Percentiles rank a stretch among this genome's conserved stretches.
Conservation (phyloP, 2,329 filamentous ascomycete genomes). For the Chrysoporthe cubensis region DNA sequence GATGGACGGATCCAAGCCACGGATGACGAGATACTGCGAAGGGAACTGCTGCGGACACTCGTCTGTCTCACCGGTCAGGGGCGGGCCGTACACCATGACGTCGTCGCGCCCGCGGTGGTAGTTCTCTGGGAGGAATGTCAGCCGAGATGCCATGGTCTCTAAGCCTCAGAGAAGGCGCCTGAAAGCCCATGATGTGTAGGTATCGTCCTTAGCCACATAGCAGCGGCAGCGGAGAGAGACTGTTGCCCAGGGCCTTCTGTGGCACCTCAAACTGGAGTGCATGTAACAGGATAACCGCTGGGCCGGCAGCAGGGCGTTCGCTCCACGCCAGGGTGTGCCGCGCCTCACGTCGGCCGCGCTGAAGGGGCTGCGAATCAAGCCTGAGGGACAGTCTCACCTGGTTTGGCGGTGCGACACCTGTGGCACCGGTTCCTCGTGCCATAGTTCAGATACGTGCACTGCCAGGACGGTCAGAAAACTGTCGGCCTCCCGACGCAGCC, state of each 20-base stretch:
- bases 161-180: neutral
- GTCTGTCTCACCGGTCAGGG: conserved; percentile 48
- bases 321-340: no score
- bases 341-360: neutral
- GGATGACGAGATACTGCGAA: conserved; percentile 77
- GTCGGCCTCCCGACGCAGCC: neutral
- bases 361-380: neutral
- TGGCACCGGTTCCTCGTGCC: conserved; percentile 59
- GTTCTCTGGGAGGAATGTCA: conserved; percentile 22
- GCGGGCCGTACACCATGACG: conserved; percentile 37
- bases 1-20: conserved; percentile 70
- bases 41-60: conserved; percentile 54
- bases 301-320: no score
- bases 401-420: conserved; percentile 58
- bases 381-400: conserved; percentile 44
- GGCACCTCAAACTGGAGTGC: neutral
- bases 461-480: conserved; percentile 6
- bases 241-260: neutral
- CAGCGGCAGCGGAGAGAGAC: neutral
- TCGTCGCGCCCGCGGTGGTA: conserved; percentile 30
- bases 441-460: conserved; percentile 63
- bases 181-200: neutral
- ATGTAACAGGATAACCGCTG: no score
- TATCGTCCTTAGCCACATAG: neutral
- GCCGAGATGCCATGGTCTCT: neutral